A percentile compares a stretch with the other conserved stretches of the same genome.
Conservation (phyloP, 192 early-diverging fungal genomes). For the Rhizoclosmatium globosum region DNA sequence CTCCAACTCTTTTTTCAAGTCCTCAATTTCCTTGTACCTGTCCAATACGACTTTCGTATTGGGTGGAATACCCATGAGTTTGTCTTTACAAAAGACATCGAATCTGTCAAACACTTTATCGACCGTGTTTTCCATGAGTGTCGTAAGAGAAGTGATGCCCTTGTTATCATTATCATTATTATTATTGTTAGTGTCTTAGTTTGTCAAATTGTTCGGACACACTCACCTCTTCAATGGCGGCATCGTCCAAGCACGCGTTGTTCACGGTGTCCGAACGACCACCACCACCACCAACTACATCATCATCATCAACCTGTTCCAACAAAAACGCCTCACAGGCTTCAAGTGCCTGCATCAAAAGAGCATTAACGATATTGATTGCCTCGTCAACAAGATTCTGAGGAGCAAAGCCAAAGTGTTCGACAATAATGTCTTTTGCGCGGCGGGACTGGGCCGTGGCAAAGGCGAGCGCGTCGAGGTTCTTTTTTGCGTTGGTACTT, state of each 20-base stretch:
- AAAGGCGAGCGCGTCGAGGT: neutral
- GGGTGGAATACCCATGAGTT: conserved; percentile 75
- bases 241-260: neutral
- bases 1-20: conserved; percentile 2
- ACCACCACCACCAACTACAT: neutral
- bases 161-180: conserved; percentile 11
- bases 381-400: conserved; percentile 85
- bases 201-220: neutral
- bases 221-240: neutral
- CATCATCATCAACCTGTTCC: conserved; percentile 39
- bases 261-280: no score
- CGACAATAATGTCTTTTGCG: conserved; percentile 37
- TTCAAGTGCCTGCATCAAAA: conserved; percentile 74
- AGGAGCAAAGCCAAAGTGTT: conserved; percentile 84
- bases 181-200: neutral
- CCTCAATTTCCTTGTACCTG: conserved; percentile 22
- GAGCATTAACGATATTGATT: conserved; percentile 78
- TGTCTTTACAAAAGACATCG: conserved; percentile 78
- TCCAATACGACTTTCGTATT: conserved; percentile 54
- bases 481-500: neutral
- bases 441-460: neutral
- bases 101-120: conserved; percentile 87
- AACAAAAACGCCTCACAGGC: conserved; percentile 75
- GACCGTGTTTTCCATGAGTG: conserved; percentile 77
- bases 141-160: conserved; percentile 79